Evolutionary conservation across 805 yeast genomes (phyloP).

Genomic region (Komagataella phaffii): DNA sequence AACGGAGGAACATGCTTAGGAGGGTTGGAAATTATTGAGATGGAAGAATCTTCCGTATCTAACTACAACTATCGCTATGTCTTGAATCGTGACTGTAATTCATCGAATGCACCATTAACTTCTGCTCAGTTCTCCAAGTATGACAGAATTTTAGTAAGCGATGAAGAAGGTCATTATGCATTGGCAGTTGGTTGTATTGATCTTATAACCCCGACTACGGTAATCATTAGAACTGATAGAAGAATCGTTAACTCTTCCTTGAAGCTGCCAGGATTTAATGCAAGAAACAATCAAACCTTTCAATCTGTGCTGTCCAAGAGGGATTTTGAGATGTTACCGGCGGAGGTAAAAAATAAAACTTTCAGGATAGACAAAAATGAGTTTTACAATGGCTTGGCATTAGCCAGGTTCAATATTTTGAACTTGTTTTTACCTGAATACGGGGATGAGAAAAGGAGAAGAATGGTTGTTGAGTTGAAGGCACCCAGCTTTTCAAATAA

Average conservation of each 20-base stretch:
- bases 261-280: conserved; percentile 27
- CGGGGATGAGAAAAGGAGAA: conserved; percentile 31
- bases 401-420: conserved; percentile 65
- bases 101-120: conserved; percentile 10
- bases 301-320: conserved; percentile 27
- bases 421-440: conserved; percentile 42
- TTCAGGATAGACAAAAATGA: conserved; percentile 77
- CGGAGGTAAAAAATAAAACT: conserved; percentile 5
- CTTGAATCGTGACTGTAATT: conserved; percentile 23
- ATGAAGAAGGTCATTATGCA: conserved; percentile 67
- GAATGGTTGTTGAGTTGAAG: conserved; percentile 38
- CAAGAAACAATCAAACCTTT: conserved; percentile 31
- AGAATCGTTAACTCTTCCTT: conserved; percentile 28
- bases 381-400: conserved; percentile 56
- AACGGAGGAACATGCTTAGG: conserved; percentile 48
- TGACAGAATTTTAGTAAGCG: conserved; percentile 67
- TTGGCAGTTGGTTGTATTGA: conserved; percentile 50
- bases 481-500: conserved; percentile 26
- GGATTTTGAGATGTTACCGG: conserved; percentile 1
- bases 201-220: conserved; percentile 22
- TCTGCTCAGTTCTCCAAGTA: conserved; percentile 35
- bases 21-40: conserved; percentile 26
- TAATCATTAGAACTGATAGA: conserved; percentile 41
- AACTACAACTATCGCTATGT: conserved; percentile 28
- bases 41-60: conserved; percentile 10